A percentile compares a stretch with the other conserved stretches of the same genome.
Evolutionary conservation across 1,284 basidiomycete genomes (phyloP).

Genomic region (Volvariella volvacea): DNA sequence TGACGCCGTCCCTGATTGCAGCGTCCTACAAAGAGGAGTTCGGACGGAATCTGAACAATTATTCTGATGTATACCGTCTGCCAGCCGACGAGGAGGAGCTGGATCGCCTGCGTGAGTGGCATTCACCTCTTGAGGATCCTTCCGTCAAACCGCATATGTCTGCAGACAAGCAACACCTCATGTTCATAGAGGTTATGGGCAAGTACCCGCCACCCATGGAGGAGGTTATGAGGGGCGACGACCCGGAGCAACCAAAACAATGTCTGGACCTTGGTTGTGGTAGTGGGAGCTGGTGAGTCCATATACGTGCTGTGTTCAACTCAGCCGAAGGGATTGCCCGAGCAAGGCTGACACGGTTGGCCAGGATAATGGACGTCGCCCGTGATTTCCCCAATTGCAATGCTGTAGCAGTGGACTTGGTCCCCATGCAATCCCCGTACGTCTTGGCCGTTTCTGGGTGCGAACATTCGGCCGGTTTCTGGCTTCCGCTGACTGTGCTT

Average conservation of each 20-base stretch:
- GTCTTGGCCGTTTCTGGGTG: slow-evolving; percentile 6
- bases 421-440: slow-evolving; percentile 65
- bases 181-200: slow-evolving; percentile 59
- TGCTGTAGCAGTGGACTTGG: slow-evolving; percentile 69
- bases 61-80: slow-evolving; percentile 69
- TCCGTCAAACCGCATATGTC: slow-evolving; percentile 1
- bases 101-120: slow-evolving; percentile 51
- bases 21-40: slow-evolving; percentile 58
- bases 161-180: slow-evolving; percentile 58
- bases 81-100: slow-evolving; percentile 74
- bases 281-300: slow-evolving; percentile 62
- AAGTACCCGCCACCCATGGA: slow-evolving; percentile 54
- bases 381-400: slow-evolving; percentile 63
- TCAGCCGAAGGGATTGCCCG: slow-evolving; percentile 4
- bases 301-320: too few species aligned
- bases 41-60: slow-evolving; percentile 66
- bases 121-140: slow-evolving; percentile 1
- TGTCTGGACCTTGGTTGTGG: slow-evolving; percentile 75
- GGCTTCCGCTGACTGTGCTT: slow-evolving; percentile 2
- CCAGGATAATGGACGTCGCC: slow-evolving; percentile 70
- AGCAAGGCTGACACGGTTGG: slow-evolving; percentile 3
- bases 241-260: slow-evolving; percentile 51
- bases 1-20: slow-evolving; percentile 55
- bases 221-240: slow-evolving; percentile 50
- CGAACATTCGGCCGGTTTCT: slow-evolving; percentile 2